Base-by-base conservation (phyloP, 2,329 filamentous ascomycete genomes). In the Phoma sp. region DNA sequence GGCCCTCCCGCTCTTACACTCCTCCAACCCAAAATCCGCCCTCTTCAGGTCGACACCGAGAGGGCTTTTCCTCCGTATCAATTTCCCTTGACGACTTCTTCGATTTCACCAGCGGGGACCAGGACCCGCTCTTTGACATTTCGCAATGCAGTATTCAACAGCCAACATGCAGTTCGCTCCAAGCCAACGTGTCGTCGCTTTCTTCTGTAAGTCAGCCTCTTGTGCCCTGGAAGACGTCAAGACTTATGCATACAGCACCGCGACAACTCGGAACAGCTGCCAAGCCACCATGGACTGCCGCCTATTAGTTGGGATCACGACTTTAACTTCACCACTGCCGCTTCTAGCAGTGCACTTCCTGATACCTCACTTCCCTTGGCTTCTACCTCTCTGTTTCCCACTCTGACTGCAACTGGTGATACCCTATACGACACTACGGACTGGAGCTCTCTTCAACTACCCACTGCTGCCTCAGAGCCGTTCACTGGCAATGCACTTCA, bases 81-180 rank as follows among this genome's bases (percentile, higher is more conserved):
- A 73, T 74, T 72, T 63, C 63, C 55, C 64, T 69, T 73, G 71
- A 74, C 57, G 69, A 73, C 30, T 70, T 66, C 61, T 59, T 72
- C 61, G 64, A 62, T 66, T 71, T 69, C 62, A 65, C 62, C 65
- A 70, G 70, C 71, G 71, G 70, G 70, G 62, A 64, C 43, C 54
- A 65, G 54, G 65, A 63, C 69, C 69, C 71, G 71, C 68, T 52
- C 55, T 61, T 57, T 61, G 65, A 58, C 58, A 72, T 72, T 56
- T 61, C 64, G 57, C 46, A 33, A 74, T 74, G 71, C 60, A 73
- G 52, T 63, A 59, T 50, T 50, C 63, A 58, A 52, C 47, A 46
- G 40, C 57, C 54, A 57, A 11, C 61, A 65, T 66, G 61, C 60
- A 59, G 52, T 60, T 60, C 52, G 52, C 49, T 52, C 53, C 65